A percentile compares a stretch with the other conserved stretches of the same genome.
Evolutionary conservation across 257 asterid species (phyloP).

Genomic region (Parsonsia alboflavescens): DNA sequence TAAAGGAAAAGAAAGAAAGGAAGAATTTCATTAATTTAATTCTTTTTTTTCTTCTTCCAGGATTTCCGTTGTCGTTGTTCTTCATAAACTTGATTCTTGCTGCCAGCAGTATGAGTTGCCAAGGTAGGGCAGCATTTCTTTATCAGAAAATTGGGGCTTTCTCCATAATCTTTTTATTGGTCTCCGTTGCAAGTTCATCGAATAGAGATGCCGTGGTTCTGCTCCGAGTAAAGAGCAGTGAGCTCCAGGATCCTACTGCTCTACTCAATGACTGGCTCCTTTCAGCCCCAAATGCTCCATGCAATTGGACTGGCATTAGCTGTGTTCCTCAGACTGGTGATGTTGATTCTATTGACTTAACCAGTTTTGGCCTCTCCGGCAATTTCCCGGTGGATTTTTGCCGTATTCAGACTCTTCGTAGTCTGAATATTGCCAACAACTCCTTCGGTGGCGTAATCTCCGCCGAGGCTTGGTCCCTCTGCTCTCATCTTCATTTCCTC

Average conservation of each 20-base stretch:
- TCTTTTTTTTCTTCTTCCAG: neutral
- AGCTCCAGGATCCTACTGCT: conserved; percentile 43
- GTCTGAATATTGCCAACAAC: conserved; percentile 45
- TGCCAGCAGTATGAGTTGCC: neutral
- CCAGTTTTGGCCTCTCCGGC: conserved; percentile 38
- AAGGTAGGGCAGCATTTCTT: conserved; percentile 10
- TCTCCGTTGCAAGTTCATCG: conserved; percentile 26
- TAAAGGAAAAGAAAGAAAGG: no score
- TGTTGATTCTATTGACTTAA: conserved; percentile 51
- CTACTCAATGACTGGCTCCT: conserved; percentile 46
- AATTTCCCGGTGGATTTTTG: conserved; percentile 69
- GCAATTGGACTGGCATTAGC: conserved; percentile 67
- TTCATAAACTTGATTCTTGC: neutral
- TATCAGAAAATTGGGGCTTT: conserved; percentile 16
- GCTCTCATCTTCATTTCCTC: conserved; percentile 47
- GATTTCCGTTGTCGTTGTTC: neutral
- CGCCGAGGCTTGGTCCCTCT: conserved; percentile 38
- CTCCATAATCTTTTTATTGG: conserved; percentile 20
- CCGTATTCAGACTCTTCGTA: conserved; percentile 48
- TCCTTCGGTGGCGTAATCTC: conserved; percentile 38
- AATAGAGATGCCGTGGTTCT: conserved; percentile 53
- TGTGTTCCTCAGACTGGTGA: conserved; percentile 32
- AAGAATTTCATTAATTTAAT: no score
- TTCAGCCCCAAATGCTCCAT: conserved; percentile 41
- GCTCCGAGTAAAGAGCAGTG: conserved; percentile 47